Evolutionary conservation across 805 yeast species (phyloP).

Genomic region (Wickerhamomyces strasburgensis): DNA sequence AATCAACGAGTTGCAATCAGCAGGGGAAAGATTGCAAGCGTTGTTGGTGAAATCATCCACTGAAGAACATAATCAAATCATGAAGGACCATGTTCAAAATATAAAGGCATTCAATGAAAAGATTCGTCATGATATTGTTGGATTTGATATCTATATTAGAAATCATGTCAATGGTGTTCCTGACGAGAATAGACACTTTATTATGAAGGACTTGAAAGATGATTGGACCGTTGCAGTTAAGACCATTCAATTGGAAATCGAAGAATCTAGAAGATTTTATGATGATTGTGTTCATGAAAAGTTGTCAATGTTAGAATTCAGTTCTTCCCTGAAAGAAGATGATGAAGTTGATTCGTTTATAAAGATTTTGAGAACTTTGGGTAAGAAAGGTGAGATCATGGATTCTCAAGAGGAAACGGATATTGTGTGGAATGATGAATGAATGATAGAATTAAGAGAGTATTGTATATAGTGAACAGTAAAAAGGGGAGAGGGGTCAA

Average conservation of each 20-base stretch:
- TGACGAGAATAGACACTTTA: slow-evolving; percentile 19
- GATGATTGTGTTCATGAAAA: slow-evolving; percentile 22
- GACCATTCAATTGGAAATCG: slow-evolving; percentile 23
- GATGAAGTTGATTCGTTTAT: slow-evolving; percentile 20
- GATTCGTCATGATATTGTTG: slow-evolving; percentile 27
- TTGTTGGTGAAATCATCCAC: slow-evolving; percentile 6
- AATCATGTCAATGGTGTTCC: slow-evolving; percentile 33
- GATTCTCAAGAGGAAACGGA: background rate
- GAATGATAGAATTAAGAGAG: no score
- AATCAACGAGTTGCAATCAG: slow-evolving; percentile 20
- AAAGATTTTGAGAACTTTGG: slow-evolving; percentile 25
- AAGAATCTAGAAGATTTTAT: slow-evolving; percentile 19
- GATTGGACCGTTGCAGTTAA: slow-evolving; percentile 31
- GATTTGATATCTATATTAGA: slow-evolving; percentile 33
- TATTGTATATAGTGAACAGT: no score
- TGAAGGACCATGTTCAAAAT: slow-evolving; percentile 15
- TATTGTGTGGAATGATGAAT: slow-evolving; percentile 23
- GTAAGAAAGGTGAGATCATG: slow-evolving; percentile 25
- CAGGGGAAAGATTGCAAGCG: slow-evolving; percentile 13
- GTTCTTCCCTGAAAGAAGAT: slow-evolving; percentile 15
- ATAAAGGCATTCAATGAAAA: slow-evolving; percentile 19
- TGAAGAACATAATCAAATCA: slow-evolving; percentile 8
- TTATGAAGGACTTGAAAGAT: slow-evolving; percentile 18
- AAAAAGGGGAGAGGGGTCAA: no score
- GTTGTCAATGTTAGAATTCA: slow-evolving; percentile 22